Conservation (phyloP, 1,284 basidiomycete species). For the Trichosporon sp. region DNA sequence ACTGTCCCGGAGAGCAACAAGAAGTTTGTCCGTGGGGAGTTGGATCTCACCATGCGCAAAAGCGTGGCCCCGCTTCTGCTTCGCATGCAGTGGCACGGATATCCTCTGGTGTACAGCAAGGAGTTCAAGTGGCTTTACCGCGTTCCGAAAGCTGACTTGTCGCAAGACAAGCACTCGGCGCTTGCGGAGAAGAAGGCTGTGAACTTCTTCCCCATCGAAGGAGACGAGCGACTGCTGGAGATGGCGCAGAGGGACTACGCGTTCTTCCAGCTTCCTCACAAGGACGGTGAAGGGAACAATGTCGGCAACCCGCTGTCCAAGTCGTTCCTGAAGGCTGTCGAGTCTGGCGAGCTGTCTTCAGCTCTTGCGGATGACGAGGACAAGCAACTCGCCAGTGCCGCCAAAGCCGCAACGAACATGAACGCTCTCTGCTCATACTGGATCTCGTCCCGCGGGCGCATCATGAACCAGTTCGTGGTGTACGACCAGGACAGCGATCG, state of each 20-base stretch:
- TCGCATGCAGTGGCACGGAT: slow-evolving; percentile 81
- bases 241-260: slow-evolving; percentile 34
- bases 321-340: slow-evolving; percentile 82
- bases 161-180: slow-evolving; percentile 64
- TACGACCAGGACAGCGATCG: slow-evolving; percentile 68
- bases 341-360: slow-evolving; percentile 75
- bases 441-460: slow-evolving; percentile 91
- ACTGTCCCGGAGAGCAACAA: slow-evolving; percentile 51
- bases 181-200: slow-evolving; percentile 51
- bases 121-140: slow-evolving; percentile 92
- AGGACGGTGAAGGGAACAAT: slow-evolving; percentile 90
- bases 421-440: slow-evolving; percentile 97
- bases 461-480: slow-evolving; percentile 90
- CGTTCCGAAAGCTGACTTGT: slow-evolving; percentile 61
- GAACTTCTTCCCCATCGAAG: slow-evolving; percentile 29
- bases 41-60: slow-evolving; percentile 85
- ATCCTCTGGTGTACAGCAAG: slow-evolving; percentile 81
- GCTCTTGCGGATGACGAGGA: slow-evolving; percentile 50
- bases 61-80: slow-evolving; percentile 83
- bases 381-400: slow-evolving; percentile 66
- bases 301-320: slow-evolving; percentile 91
- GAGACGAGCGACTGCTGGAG: slow-evolving; percentile 34
- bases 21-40: slow-evolving; percentile 55
- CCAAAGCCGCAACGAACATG: slow-evolving; percentile 83
- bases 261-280: slow-evolving; percentile 94